Evolutionary conservation across 2,329 filamentous ascomycete genomes (phyloP).

Genomic region (Lecanicillium sp.): DNA sequence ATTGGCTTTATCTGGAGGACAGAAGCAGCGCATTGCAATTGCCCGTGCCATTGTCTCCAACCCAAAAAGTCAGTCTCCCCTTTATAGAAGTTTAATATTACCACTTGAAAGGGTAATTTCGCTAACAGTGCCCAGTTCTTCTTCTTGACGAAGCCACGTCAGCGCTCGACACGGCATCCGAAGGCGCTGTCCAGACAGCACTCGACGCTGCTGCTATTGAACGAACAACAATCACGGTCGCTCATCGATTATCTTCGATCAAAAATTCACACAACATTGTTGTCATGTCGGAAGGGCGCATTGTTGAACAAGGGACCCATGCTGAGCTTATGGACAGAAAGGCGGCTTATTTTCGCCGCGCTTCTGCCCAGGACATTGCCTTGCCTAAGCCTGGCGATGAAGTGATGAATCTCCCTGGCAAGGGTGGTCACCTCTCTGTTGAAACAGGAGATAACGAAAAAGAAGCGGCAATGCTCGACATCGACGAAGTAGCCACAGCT

Average conservation of each 20-base stretch:
- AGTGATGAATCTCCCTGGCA: slow-evolving; percentile 46
- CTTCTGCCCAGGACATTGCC: slow-evolving; percentile 80
- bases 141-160: slow-evolving; percentile 94
- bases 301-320: slow-evolving; percentile 89
- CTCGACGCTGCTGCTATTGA: slow-evolving; percentile 80
- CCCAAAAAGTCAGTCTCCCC: too few species aligned
- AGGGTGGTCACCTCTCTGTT: too few species aligned
- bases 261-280: slow-evolving; percentile 93
- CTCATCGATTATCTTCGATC: slow-evolving; percentile 91
- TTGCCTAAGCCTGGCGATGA: slow-evolving; percentile 43
- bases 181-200: slow-evolving; percentile 89
- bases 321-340: slow-evolving; percentile 64
- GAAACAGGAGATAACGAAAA: too few species aligned
- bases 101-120: too few species aligned
- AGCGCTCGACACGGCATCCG: slow-evolving; percentile 87
- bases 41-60: slow-evolving; percentile 85
- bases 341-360: slow-evolving; percentile 75
- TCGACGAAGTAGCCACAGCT: too few species aligned
- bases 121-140: too few species aligned
- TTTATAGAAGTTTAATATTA: too few species aligned
- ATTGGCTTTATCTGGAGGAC: slow-evolving; percentile 85
- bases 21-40: slow-evolving; percentile 96
- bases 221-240: slow-evolving; percentile 92
- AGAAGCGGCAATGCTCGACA: too few species aligned
- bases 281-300: slow-evolving; percentile 78